Percentiles rank a stretch among this genome's conserved stretches.
Evolutionary conservation across 169 alveolate species (phyloP).

Genomic region (Plasmodium gaboni): DNA sequence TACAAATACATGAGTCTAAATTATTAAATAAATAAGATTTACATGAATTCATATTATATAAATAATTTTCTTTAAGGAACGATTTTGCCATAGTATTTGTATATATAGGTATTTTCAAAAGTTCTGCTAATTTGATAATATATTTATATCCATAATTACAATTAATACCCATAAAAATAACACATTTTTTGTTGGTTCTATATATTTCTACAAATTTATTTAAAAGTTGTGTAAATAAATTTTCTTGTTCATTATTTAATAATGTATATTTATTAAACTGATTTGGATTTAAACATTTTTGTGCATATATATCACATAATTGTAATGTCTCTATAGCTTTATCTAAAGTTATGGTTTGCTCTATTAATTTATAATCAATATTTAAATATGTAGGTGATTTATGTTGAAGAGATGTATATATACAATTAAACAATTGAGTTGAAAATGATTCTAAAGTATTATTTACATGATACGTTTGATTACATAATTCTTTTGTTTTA

Average conservation of each 20-base stretch:
- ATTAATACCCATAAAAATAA: constrained; percentile 59
- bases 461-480: constrained; percentile 31
- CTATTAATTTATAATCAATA: constrained; percentile 39
- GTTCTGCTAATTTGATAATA: constrained; percentile 30
- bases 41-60: constrained; percentile 63
- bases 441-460: constrained; percentile 19
- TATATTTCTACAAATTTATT: constrained; percentile 14
- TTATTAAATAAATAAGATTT: constrained; percentile 57
- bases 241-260: not conserved
- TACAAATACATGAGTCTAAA: constrained; percentile 47
- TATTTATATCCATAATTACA: constrained; percentile 64
- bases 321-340: constrained; percentile 19
- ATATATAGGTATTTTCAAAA: constrained; percentile 49
- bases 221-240: not conserved
- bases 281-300: not conserved
- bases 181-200: constrained; percentile 44
- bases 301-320: constrained; percentile 1
- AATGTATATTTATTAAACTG: not conserved
- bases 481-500: constrained; percentile 61
- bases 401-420: not conserved
- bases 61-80: constrained; percentile 55
- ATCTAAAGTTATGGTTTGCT: constrained; percentile 15
- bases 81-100: constrained; percentile 54
- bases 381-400: constrained; percentile 60
- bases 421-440: constrained; percentile 8